Conservation (phyloP, 2,329 filamentous ascomycete genomes). For the Pseudocercospora eumusae region DNA sequence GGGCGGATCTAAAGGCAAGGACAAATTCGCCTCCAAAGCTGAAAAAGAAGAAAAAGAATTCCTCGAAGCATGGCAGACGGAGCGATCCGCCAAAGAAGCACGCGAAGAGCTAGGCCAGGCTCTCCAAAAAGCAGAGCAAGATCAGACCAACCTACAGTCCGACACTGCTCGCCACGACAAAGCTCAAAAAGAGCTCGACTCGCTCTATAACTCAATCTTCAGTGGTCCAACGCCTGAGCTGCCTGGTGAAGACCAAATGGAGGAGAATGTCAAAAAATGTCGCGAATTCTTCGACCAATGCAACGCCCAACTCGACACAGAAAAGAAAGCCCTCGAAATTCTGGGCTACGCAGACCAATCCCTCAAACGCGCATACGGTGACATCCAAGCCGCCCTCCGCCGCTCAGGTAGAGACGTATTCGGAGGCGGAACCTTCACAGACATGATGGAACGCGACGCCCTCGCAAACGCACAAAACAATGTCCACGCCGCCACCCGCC, state of each 20-base stretch:
- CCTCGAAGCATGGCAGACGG: slow-evolving; percentile 54
- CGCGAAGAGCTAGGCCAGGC: slow-evolving; percentile 46
- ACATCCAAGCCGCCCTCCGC: slow-evolving; percentile 49
- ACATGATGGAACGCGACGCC: slow-evolving; percentile 58
- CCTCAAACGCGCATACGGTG: slow-evolving; percentile 41
- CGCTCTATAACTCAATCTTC: slow-evolving; percentile 58
- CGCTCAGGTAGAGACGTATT: slow-evolving; percentile 52
- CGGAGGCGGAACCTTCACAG: slow-evolving; percentile 51
- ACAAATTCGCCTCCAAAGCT: slow-evolving; percentile 53
- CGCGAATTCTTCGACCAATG: slow-evolving; percentile 44
- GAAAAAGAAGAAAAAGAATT: slow-evolving; percentile 60
- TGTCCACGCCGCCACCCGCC: slow-evolving; percentile 33
- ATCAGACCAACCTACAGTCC: slow-evolving; percentile 42
- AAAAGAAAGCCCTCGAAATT: slow-evolving; percentile 45
- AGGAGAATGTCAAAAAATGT: slow-evolving; percentile 43
- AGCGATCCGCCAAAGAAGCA: slow-evolving; percentile 50
- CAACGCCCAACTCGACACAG: slow-evolving; percentile 43
- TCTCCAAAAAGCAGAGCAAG: slow-evolving; percentile 45
- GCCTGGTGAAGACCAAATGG: slow-evolving; percentile 55
- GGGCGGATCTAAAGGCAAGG: slow-evolving; percentile 48
- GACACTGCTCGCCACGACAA: slow-evolving; percentile 42
- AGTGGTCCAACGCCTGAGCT: slow-evolving; percentile 55
- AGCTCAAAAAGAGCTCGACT: slow-evolving; percentile 53
- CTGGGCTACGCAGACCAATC: slow-evolving; percentile 42
- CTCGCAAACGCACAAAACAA: slow-evolving; percentile 52